These are phyloP conservation scores for Schizophyllum amplum DNA, from an alignment of 1,284 basidiomycete species.

Conservation along the genomic window DNA sequence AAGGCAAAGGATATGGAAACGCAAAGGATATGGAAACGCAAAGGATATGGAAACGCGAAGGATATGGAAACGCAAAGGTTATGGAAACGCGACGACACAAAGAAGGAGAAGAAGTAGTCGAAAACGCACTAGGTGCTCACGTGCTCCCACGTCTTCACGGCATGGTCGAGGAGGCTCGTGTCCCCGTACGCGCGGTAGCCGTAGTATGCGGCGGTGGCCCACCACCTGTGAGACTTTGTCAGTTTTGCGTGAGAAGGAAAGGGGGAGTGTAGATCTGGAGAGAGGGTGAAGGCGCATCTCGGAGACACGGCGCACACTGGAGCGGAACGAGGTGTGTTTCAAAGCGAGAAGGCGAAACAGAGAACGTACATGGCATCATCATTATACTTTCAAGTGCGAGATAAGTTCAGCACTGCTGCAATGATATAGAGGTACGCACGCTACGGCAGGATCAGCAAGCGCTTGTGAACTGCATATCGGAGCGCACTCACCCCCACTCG, in stretches of 20 bases:
- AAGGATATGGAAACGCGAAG: too few relatives aligned
- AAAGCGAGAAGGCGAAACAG: neutral
- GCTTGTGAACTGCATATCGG: too few relatives aligned
- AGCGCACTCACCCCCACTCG: constrained; percentile 25
- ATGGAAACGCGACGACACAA: neutral
- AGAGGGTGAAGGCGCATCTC: too few relatives aligned
- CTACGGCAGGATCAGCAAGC: neutral
- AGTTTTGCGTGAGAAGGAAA: neutral
- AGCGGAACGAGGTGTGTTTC: too few relatives aligned
- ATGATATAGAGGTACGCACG: neutral
- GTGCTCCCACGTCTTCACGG: constrained; percentile 39
- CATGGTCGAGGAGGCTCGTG: constrained; percentile 30
- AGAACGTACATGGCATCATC: constrained; percentile 37
- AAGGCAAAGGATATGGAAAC: neutral
- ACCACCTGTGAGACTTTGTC: constrained; percentile 28
- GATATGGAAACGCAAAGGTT: too few relatives aligned
- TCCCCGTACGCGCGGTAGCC: constrained; percentile 39
- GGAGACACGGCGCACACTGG: too few relatives aligned
- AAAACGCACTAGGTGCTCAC: constrained; percentile 33
- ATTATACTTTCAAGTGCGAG: constrained; percentile 25
- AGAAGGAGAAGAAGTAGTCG: neutral
- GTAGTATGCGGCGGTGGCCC: constrained; percentile 42
- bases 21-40: neutral
- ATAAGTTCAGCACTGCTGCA: neutral
- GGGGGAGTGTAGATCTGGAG: too few relatives aligned